Conservation (phyloP, 768 basidiomycete genomes). For the Lactarius pseudohatsudake region DNA sequence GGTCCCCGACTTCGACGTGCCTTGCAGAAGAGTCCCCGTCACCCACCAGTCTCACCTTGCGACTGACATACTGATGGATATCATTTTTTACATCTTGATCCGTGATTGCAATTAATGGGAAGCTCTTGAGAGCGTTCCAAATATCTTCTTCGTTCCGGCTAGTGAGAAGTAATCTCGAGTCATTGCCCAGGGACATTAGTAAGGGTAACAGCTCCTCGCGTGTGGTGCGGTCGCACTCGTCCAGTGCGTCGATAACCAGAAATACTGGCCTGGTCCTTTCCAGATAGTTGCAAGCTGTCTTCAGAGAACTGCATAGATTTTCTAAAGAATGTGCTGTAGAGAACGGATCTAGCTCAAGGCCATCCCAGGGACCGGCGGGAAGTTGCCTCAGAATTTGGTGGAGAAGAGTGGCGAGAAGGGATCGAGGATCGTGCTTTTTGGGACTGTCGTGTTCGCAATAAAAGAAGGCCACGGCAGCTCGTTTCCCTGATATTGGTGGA, state of each 20-base stretch:
- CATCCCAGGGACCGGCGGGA: neutral
- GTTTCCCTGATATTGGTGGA: neutral
- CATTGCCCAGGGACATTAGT: neutral
- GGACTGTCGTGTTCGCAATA: constrained; percentile 16
- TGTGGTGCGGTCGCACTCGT: constrained; percentile 8
- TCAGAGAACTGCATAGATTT: constrained; percentile 4
- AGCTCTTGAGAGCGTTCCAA: neutral
- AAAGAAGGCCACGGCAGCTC: constrained; percentile 9
- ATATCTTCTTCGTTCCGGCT: constrained; percentile 16
- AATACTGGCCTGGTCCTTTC: constrained; percentile 5
- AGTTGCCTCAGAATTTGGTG: constrained; percentile 14
- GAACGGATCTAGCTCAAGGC: constrained; percentile 4
- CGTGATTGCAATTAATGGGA: neutral
- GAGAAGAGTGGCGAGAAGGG: constrained; percentile 14
- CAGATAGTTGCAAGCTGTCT: neutral
- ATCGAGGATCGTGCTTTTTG: constrained; percentile 12
- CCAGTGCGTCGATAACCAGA: constrained; percentile 13
- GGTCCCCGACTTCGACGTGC: constrained; percentile 1
- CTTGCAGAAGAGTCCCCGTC: constrained; percentile 3
- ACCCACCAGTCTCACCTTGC: constrained; percentile 4
- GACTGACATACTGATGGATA: constrained; percentile 11
- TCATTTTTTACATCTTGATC: constrained; percentile 5
- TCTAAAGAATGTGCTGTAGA: constrained; percentile 3
- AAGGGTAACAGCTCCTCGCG: constrained; percentile 9
- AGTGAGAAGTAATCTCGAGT: constrained; percentile 10